Conservation (phyloP, 345 rosid species). For the Trapa bicornis region DNA sequence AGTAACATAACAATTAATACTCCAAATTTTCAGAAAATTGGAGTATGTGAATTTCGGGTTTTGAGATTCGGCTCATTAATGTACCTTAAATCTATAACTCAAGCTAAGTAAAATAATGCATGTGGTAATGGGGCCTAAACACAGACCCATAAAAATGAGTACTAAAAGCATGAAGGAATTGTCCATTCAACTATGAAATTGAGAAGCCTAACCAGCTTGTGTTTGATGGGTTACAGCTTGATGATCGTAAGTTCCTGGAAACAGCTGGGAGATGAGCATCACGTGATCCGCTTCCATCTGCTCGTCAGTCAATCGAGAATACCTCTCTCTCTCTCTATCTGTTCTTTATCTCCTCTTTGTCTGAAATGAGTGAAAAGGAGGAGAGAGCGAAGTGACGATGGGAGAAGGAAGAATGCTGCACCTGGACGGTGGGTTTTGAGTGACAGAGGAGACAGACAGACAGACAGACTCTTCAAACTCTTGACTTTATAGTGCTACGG, state of each 20-base stretch:
- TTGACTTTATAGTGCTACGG: background rate
- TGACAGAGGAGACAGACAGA: no score
- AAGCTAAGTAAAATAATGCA: no score
- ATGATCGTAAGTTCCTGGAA: constrained; percentile 32
- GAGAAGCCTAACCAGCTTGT: constrained; percentile 26
- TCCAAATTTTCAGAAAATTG: no score
- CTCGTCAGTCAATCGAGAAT: constrained; percentile 16
- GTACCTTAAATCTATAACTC: no score
- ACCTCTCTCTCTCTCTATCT: constrained; percentile 7
- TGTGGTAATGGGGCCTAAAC: no score
- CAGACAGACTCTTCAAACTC: no score
- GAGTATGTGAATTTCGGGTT: no score
- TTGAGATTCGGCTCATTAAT: no score
- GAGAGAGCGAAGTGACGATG: constrained; percentile 4
- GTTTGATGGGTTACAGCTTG: constrained; percentile 24
- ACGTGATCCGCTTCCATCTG: constrained; percentile 30
- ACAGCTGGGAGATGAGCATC: constrained; percentile 23
- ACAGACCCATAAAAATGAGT: no score
- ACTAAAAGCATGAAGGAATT: no score
- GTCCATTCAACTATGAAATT: background rate
- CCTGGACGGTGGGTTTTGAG: no score
- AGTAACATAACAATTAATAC: no score
- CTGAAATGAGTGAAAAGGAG: background rate
- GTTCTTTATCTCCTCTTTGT: background rate
- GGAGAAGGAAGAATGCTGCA: background rate